Evolutionary conservation across 2,329 filamentous ascomycete species (phyloP).

Genomic region (Samsoniella hepiali): DNA sequence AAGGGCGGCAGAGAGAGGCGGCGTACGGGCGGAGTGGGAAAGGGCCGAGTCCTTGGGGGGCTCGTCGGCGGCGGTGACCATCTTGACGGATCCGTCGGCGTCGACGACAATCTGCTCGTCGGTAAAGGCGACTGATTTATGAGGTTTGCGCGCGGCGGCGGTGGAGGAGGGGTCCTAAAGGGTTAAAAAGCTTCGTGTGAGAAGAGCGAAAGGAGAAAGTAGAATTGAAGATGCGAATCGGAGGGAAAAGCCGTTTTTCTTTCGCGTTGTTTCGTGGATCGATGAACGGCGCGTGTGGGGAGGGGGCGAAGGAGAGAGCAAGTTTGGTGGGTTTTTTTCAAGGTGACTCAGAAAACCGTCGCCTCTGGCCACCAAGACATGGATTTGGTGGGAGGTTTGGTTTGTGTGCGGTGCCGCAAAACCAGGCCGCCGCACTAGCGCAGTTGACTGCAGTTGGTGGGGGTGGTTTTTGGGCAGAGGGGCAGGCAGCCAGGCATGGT

Average conservation of each 20-base stretch:
- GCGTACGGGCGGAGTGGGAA: constrained; percentile 71
- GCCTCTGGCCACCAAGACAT: not conserved
- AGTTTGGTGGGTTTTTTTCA: constrained; percentile 12
- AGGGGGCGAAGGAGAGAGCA: constrained; percentile 3
- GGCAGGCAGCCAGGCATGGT: not conserved
- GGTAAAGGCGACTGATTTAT: constrained; percentile 93
- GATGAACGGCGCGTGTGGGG: constrained; percentile 5
- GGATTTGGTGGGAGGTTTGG: not conserved
- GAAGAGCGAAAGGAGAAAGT: constrained; percentile 4
- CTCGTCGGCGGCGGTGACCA: constrained; percentile 69
- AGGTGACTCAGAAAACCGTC: constrained; percentile 14
- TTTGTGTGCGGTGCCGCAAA: not conserved
- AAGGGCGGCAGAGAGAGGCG: constrained; percentile 54
- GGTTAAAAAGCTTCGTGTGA: constrained; percentile 12
- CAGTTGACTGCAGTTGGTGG: constrained; percentile 3
- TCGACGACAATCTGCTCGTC: constrained; percentile 85
- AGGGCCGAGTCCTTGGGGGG: constrained; percentile 72
- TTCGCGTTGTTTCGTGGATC: constrained; percentile 11
- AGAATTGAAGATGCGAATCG: constrained; percentile 14
- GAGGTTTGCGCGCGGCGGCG: constrained; percentile 62
- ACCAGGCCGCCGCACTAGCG: not conserved
- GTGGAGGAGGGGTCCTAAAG: constrained; percentile 21
- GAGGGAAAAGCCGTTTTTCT: not conserved
- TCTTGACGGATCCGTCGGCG: constrained; percentile 80
- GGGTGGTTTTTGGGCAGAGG: not conserved